These are phyloP conservation scores for Camelina neglecta DNA, from an alignment of 345 rosid genomes.

Conservation along the genomic window DNA sequence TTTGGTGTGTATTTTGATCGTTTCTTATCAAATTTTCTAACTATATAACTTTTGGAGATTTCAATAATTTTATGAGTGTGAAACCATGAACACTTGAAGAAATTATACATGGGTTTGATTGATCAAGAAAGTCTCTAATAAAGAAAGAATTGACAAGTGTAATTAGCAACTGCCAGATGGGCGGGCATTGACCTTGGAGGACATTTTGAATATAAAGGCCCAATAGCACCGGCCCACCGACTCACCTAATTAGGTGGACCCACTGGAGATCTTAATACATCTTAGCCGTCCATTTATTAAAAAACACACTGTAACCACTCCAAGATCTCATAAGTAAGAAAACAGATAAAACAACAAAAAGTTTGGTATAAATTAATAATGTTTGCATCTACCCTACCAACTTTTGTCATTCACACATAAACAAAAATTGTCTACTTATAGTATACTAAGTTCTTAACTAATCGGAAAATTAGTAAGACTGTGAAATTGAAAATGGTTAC, in stretches of 20 bases:
- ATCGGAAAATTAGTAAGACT: neutral
- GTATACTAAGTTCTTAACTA: conserved; percentile 12
- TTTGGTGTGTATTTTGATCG: neutral
- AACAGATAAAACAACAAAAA: conserved; percentile 36
- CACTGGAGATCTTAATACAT: conserved; percentile 19
- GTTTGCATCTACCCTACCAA: conserved; percentile 33
- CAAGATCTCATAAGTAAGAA: conserved; percentile 32
- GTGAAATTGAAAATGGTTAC: neutral
- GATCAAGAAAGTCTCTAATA: neutral
- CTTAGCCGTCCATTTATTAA: conserved; percentile 35
- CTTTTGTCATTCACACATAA: conserved; percentile 24
- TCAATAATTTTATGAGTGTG: neutral
- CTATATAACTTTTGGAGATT: neutral
- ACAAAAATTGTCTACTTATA: conserved; percentile 27
- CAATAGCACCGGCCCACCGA: conserved; percentile 40
- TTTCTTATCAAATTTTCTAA: neutral
- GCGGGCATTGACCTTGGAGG: conserved; percentile 33
- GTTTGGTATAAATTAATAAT: conserved; percentile 41
- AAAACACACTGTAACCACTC: conserved; percentile 28
- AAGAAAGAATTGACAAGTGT: conserved; percentile 18
- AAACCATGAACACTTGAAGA: neutral
- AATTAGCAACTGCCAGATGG: conserved; percentile 22
- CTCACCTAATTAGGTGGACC: conserved; percentile 30
- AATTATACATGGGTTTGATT: neutral
- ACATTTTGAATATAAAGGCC: conserved; percentile 19